phyloP scores from a whole-genome alignment of 2,329 filamentous ascomycete species.

The Acephala macrosclerotiorum region DNA sequence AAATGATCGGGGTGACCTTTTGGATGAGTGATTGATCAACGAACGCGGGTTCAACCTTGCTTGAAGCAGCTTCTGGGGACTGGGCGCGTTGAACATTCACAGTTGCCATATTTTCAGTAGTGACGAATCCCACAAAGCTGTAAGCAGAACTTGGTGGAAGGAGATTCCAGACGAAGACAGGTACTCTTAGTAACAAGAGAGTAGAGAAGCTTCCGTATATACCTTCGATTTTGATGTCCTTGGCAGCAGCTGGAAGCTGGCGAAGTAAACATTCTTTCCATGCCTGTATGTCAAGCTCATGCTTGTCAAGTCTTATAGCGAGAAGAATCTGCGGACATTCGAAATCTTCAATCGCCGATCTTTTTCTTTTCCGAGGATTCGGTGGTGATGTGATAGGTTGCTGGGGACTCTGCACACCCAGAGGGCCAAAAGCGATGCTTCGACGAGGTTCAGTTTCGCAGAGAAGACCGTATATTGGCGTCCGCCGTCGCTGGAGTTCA shows the following conservation, averaged over 20 bases:
- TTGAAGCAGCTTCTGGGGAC: not conserved
- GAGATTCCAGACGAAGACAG: no score
- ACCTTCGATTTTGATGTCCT: not conserved
- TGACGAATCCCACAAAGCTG: not conserved
- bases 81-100: no score
- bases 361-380: not conserved
- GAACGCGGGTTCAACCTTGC: not conserved
- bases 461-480: constrained; percentile 20
- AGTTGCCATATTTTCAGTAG: not conserved
- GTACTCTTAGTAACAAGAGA: not conserved
- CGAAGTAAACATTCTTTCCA: not conserved
- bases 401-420: not conserved
- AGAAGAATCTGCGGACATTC: not conserved
- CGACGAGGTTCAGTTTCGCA: constrained; percentile 6
- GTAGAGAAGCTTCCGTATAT: not conserved
- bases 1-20: no score
- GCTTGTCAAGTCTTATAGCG: not conserved
- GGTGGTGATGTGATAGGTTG: not conserved
- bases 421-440: constrained; percentile 17
- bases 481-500: constrained; percentile 12
- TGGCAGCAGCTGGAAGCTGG: not conserved
- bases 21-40: no score
- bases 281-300: not conserved
- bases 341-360: not conserved
- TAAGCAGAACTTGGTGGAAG: no score